Conservation (phyloP, 805 yeast genomes). For the Saccharomycopsis fodiens region DNA sequence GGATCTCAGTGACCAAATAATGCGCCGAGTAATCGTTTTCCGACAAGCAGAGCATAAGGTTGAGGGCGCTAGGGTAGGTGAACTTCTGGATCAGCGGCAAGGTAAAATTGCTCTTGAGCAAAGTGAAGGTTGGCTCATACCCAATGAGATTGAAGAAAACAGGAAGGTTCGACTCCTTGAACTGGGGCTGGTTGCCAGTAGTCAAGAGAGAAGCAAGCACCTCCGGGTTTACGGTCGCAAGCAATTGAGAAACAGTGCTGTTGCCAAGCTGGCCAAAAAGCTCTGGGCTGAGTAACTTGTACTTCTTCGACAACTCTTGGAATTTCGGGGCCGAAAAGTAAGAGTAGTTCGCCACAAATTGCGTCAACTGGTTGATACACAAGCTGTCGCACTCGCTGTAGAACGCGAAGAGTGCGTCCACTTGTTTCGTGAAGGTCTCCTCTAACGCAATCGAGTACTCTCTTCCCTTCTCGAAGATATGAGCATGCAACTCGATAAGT, state of each 20-base stretch:
- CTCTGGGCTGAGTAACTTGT: not conserved
- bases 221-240: conserved; percentile 6
- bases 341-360: conserved; percentile 7
- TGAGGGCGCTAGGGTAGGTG: conserved; percentile 7
- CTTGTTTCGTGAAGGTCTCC: not conserved
- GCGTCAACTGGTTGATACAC: not conserved
- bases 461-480: not conserved
- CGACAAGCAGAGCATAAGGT: conserved; percentile 1
- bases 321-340: not conserved
- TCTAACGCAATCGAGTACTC: not conserved
- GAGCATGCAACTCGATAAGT: conserved; percentile 4
- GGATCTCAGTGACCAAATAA: conserved; percentile 6
- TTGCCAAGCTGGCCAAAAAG: not conserved
- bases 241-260: not conserved
- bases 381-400: not conserved
- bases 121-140: not conserved
- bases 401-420: conserved; percentile 1
- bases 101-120: conserved; percentile 1
- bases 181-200: not conserved
- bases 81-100: not conserved
- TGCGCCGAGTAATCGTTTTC: not conserved
- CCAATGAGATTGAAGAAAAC: conserved; percentile 5
- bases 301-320: not conserved
- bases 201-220: not conserved
- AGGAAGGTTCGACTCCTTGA: conserved; percentile 1